phyloP scores from a whole-genome alignment of 176 grass and related monocot species.

The Poa annua region DNA sequence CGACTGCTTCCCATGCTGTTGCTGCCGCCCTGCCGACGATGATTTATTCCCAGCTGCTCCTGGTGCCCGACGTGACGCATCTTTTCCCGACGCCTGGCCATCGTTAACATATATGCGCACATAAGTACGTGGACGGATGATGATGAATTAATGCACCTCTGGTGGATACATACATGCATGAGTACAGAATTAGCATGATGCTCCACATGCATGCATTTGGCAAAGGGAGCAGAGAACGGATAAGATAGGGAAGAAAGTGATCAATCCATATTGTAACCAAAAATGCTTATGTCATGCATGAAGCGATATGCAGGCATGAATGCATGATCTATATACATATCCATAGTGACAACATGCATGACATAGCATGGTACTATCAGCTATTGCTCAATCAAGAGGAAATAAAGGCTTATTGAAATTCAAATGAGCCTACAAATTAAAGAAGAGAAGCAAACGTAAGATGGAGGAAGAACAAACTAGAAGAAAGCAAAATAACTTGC shows the following conservation, averaged over 20 bases:
- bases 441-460: background rate
- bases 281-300: background rate
- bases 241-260: background rate
- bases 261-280: background rate
- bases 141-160: background rate
- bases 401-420: background rate
- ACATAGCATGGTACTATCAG: background rate
- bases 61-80: background rate
- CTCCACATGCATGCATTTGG: background rate
- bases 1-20: background rate
- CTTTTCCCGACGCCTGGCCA: background rate
- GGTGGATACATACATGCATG: background rate
- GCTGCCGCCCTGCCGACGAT: constrained; percentile 1
- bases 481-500: background rate
- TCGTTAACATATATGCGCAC: background rate
- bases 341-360: constrained; percentile 1
- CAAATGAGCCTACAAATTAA: background rate
- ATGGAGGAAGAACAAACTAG: background rate
- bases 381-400: background rate
- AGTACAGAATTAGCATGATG: background rate
- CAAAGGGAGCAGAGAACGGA: background rate
- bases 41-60: background rate
- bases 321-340: background rate
- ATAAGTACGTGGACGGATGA: background rate
- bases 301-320: background rate